Evolutionary conservation across 2,329 filamentous ascomycete genomes (phyloP), one percentile per base, ranked within the genome.

Genomic region (Fusarium fujikuroi): DNA sequence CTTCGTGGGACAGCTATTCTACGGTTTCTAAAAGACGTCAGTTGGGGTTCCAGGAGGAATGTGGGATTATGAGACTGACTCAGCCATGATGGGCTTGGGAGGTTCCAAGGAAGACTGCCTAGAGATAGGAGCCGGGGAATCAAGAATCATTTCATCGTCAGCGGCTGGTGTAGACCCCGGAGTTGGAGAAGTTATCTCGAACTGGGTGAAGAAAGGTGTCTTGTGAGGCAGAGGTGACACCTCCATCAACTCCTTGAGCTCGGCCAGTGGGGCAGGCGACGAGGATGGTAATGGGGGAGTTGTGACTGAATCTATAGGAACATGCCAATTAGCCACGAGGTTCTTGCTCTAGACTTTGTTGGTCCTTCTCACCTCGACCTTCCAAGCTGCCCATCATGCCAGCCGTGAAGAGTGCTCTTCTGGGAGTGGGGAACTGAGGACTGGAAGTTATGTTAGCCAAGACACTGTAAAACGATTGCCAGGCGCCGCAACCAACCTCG

Each of bases 171-270:
- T 85, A 73, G 77, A 81, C 69, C 88, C 87, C 14, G 92, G 92
- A 4, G 92, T 92, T 4, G 94, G 93, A 36, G 93, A 95, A 36
- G 90, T 88, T 60, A 94, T 83, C 73, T 92, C 91, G 71, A 93
- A 86, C 75, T 92, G 87, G 36, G 87, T 81, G 83, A 87, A 83
- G 78, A 90, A 95, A 18, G 92, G 88, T 36, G 88, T 86, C 85
- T 97, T 98, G 85, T 97, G 94, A 68, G 95, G 95, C 44, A 98
- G 84, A 43, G 96, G 95, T 49, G 95, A 98, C 82, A 98, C 91
- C 79, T 98, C 95, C 94, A 98, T 97, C 63, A 90, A 87, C 79
- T 98, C 95, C 94, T 98, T 97, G 59, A 90, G 87, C 81, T 97
- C 95, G 69, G 89, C 88, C 61, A 87, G 83, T 40, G 88, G 88